Evolutionary conservation across 2,329 filamentous ascomycete genomes (phyloP).

Genomic region (Cryphonectria japonica): DNA sequence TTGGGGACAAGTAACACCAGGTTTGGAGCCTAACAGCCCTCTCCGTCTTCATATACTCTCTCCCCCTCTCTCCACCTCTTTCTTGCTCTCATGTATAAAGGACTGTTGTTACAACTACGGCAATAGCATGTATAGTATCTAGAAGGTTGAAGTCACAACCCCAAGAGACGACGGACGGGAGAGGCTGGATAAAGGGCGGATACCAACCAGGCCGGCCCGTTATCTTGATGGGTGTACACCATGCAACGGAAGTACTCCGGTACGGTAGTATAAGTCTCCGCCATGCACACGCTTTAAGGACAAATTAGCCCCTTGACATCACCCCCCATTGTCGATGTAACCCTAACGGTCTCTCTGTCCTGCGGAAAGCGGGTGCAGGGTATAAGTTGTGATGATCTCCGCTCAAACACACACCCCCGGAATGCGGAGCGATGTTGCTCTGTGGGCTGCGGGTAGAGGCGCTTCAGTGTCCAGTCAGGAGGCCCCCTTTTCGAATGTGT

Average conservation of each 20-base stretch:
- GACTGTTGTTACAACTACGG: neutral
- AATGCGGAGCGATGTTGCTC: constrained; percentile 7
- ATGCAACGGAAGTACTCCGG: constrained; percentile 6
- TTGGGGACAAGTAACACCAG: constrained; percentile 12
- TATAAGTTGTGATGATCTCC: constrained; percentile 10
- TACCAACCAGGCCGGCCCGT: neutral
- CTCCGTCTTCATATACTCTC: neutral
- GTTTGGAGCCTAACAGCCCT: neutral
- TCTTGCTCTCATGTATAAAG: too few relatives aligned
- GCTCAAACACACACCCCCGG: neutral
- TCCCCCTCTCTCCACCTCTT: neutral
- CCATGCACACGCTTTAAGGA: neutral
- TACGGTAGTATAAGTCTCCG: constrained; percentile 20
- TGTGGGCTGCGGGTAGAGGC: constrained; percentile 10
- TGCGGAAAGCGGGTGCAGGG: neutral
- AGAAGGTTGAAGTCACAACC: neutral
- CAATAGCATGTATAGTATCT: neutral
- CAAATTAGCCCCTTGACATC: constrained; percentile 9
- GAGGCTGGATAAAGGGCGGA: neutral
- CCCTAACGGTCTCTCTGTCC: neutral
- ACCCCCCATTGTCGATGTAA: constrained; percentile 15
- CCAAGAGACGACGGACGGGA: neutral
- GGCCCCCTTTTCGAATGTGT: neutral
- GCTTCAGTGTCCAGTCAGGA: constrained; percentile 14
- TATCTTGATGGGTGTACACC: neutral